Conservation (phyloP, 2,329 filamentous ascomycete species). For the Aspergillus neoniger region DNA sequence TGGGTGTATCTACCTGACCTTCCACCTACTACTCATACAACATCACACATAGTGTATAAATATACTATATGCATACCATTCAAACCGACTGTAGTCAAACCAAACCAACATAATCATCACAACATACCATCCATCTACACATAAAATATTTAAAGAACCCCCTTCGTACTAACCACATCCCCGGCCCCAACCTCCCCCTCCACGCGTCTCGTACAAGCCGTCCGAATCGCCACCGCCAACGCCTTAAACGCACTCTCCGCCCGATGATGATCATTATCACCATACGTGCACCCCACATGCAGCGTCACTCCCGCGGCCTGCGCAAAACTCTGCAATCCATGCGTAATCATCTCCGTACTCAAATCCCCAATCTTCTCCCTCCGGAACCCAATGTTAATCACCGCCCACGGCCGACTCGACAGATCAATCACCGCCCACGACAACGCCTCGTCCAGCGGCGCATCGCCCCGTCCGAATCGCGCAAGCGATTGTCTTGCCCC, state of each 20-base stretch:
- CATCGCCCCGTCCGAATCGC: conserved; percentile 89
- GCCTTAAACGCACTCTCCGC: conserved; percentile 98
- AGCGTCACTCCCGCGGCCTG: conserved; percentile 88
- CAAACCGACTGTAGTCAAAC: too few relatives aligned
- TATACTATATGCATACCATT: neutral
- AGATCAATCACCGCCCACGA: conserved; percentile 93
- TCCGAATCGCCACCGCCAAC: conserved; percentile 78
- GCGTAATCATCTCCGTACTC: conserved; percentile 94
- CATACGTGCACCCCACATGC: conserved; percentile 88
- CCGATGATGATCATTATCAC: conserved; percentile 92
- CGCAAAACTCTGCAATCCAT: conserved; percentile 92
- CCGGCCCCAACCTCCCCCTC: conserved; percentile 81
- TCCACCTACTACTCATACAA: neutral
- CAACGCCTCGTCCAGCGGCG: conserved; percentile 91
- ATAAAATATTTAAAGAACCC: conserved; percentile 62
- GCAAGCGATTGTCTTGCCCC: conserved; percentile 77
- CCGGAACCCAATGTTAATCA: conserved; percentile 79
- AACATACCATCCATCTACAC: neutral
- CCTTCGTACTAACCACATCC: conserved; percentile 95
- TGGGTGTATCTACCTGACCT: conserved; percentile 30
- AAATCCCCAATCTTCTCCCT: conserved; percentile 93
- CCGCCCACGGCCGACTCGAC: conserved; percentile 83
- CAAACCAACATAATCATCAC: too few relatives aligned
- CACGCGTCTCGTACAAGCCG: conserved; percentile 71
- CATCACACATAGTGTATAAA: conserved; percentile 3